phyloP scores from a whole-genome alignment of 1,284 basidiomycete genomes.

The Boletellus deceptivus region DNA sequence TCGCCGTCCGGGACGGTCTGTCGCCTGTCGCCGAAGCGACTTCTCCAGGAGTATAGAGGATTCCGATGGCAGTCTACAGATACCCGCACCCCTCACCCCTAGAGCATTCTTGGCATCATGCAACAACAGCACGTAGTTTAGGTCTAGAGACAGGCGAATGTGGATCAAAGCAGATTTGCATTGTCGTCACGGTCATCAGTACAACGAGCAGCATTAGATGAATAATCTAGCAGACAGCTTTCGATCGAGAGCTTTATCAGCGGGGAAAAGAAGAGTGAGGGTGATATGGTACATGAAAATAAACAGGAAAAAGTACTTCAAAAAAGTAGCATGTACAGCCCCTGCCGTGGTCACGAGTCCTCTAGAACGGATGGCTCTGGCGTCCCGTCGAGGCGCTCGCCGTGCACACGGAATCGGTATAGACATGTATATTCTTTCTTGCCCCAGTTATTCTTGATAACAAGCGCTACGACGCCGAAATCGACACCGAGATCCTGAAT shows the following conservation, averaged over 20 bases:
- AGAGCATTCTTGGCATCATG: background rate
- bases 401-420: conserved; percentile 84
- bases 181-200: conserved; percentile 28
- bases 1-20: conserved; percentile 19
- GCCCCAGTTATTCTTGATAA: conserved; percentile 87
- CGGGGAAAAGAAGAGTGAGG: background rate
- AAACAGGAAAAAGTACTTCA: background rate
- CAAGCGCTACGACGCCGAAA: conserved; percentile 78
- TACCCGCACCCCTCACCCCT: background rate
- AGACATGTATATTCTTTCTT: conserved; percentile 82
- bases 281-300: background rate
- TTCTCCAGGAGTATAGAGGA: conserved; percentile 13
- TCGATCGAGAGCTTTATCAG: conserved; percentile 1
- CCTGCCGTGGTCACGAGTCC: conserved; percentile 17
- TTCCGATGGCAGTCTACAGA: background rate
- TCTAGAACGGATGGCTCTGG: conserved; percentile 17
- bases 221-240: conserved; percentile 13
- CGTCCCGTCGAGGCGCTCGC: conserved; percentile 39
- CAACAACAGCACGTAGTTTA: too few relatives aligned
- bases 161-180: conserved; percentile 3
- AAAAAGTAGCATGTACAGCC: conserved; percentile 12
- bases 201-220: conserved; percentile 17
- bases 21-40: background rate
- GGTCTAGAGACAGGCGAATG: too few relatives aligned
- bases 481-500: conserved; percentile 71